phyloP scores from a whole-genome alignment of 768 basidiomycete genomes.

The Phylloporus sp. region DNA sequence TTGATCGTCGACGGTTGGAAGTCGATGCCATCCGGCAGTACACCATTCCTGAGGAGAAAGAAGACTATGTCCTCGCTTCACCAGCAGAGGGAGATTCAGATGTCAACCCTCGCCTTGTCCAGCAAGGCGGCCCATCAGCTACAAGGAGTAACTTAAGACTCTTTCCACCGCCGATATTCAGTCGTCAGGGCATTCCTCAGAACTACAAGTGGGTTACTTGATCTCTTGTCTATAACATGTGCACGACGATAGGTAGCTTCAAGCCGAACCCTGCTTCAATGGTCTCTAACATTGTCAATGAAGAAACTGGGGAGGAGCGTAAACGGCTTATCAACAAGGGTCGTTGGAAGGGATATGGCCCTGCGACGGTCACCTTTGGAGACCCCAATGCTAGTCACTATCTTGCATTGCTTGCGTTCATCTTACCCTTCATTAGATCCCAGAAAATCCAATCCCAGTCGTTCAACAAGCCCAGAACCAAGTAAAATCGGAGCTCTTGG shows the following conservation, averaged over 20 bases:
- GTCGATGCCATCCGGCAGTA: conserved; percentile 74
- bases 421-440: conserved; percentile 42
- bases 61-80: conserved; percentile 48
- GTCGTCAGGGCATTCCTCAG: conserved; percentile 72
- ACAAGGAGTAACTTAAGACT: conserved; percentile 60
- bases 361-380: conserved; percentile 61
- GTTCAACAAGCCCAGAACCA: conserved; percentile 56
- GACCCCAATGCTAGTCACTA: conserved; percentile 42
- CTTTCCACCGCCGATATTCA: conserved; percentile 88
- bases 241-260: conserved; percentile 44
- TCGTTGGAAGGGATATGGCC: conserved; percentile 83
- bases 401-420: not conserved
- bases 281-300: conserved; percentile 58
- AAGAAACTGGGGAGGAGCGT: conserved; percentile 75
- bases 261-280: conserved; percentile 75
- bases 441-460: conserved; percentile 55
- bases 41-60: conserved; percentile 59
- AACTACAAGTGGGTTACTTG: conserved; percentile 61
- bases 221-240: not conserved
- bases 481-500: conserved; percentile 50
- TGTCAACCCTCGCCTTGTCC: conserved; percentile 46
- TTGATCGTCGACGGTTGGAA: conserved; percentile 28
- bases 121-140: conserved; percentile 10
- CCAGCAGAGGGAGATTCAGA: conserved; percentile 33
- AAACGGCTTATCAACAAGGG: conserved; percentile 79